Evolutionary conservation across 169 alveolate species (phyloP), one percentile per base, ranked within the genome.

Genomic region (Eimeria sp.): DNA sequence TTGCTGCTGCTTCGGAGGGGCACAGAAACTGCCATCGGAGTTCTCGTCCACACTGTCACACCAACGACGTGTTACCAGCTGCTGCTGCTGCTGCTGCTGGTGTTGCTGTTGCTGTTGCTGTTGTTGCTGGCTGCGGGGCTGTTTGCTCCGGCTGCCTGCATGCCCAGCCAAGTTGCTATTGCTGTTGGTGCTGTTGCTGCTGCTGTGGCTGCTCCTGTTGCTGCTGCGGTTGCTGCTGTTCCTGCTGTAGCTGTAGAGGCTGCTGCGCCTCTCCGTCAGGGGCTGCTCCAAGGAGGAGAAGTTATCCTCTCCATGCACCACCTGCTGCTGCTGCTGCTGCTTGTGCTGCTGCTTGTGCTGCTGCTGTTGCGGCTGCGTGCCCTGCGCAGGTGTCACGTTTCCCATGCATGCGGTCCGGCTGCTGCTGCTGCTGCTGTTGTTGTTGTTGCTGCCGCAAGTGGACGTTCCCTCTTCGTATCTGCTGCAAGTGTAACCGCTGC

Each of bases 81-180:
- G 90, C 90, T 20, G 90, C 88, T 70, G 80, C 47, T 70, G 80
- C 80, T 70, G 80, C 80, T 70, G 80, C 78, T 10, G 78, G 11
- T 13, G 78, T 47, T 2, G 78, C 78, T 13, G 78, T 47, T 70
- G 78, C 80, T 70, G 80, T 47, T 70, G 80, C 80, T 70, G 80
- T 49, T 70, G 80, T 4, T 54, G 61, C 61, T 54, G 61, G 61
- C 61, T 14, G 16, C 61, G 61, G 20, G 10, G 40, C 16, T 16
- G 40, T 5, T 47, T 70, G 80, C 80, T 70, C 20, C 80, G 14
- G 47, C 80, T 70, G 80, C 47, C 16, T 54, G 61, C 61, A 14
- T 54, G 61, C 61, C 61, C 61, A 7, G 61, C 61, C 16, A 54
- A 54, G 61, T 54, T 70, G 80, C 49, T 27, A 47, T 70, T 10